Percentiles rank a stretch among this genome's conserved stretches.
Evolutionary conservation across 345 rosid species (phyloP).

Genomic region (Dimocarpus longan): DNA sequence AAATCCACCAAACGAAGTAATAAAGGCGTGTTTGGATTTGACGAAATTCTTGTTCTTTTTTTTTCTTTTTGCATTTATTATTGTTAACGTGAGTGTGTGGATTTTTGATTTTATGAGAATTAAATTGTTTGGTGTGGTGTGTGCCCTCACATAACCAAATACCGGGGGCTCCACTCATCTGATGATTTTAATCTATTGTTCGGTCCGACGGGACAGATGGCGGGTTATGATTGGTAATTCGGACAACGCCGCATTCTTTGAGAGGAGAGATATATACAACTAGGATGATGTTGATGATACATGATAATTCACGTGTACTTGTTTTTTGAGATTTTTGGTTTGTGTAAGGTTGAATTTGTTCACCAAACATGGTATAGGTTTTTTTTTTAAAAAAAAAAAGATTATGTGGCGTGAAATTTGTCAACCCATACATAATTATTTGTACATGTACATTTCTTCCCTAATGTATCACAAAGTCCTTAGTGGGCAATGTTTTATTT

Average conservation of each 20-base stretch:
- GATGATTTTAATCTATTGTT: not conserved
- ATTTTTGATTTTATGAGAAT: slow-evolving; percentile 7
- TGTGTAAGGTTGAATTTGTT: not conserved
- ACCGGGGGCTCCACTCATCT: not conserved
- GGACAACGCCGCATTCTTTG: not conserved
- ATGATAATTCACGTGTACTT: slow-evolving; percentile 24
- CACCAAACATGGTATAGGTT: not conserved
- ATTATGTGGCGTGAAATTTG: not conserved
- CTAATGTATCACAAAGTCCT: not conserved
- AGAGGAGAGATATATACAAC: not conserved
- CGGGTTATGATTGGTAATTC: not conserved
- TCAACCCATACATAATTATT: not conserved
- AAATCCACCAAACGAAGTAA: slow-evolving; percentile 36
- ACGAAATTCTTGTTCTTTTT: slow-evolving; percentile 20
- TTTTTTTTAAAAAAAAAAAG: not conserved
- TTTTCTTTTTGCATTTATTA: not conserved
- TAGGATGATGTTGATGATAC: not conserved
- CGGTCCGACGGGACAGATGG: not conserved
- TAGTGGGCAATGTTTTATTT: no score
- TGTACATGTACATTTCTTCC: not conserved
- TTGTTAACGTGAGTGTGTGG: slow-evolving; percentile 15
- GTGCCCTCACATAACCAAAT: slow-evolving; percentile 2
- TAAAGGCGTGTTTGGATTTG: slow-evolving; percentile 42
- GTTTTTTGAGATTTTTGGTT: slow-evolving; percentile 18
- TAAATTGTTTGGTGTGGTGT: slow-evolving; percentile 6